phyloP scores from a whole-genome alignment of 2,329 filamentous ascomycete genomes.

The Aspergillus brasiliensis region DNA sequence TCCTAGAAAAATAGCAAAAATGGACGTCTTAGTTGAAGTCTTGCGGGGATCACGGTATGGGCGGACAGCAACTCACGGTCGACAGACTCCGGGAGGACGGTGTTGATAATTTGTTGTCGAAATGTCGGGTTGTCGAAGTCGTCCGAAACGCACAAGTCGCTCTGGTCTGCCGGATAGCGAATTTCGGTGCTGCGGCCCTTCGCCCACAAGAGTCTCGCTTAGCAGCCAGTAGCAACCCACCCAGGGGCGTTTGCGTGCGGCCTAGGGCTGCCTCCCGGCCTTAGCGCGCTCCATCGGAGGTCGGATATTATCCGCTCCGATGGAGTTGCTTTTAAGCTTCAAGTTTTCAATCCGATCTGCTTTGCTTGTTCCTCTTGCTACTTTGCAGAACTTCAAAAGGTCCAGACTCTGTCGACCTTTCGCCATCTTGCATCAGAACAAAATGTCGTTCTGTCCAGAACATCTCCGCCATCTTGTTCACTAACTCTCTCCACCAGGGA shows the following conservation, averaged over 20 bases:
- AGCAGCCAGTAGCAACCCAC: slow-evolving; percentile 37
- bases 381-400: not conserved
- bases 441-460: slow-evolving; percentile 6
- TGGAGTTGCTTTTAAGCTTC: slow-evolving; percentile 24
- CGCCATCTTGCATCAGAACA: not conserved
- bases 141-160: slow-evolving; percentile 36
- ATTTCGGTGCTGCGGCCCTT: slow-evolving; percentile 39
- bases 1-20: slow-evolving; percentile 47
- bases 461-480: not conserved
- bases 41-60: slow-evolving; percentile 15
- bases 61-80: slow-evolving; percentile 41
- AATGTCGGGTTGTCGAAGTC: slow-evolving; percentile 43
- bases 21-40: slow-evolving; percentile 28
- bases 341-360: slow-evolving; percentile 25
- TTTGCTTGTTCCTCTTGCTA: slow-evolving; percentile 12
- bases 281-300: slow-evolving; percentile 14
- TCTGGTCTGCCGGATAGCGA: slow-evolving; percentile 31
- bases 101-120: slow-evolving; percentile 43
- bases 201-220: slow-evolving; percentile 46
- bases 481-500: not conserved
- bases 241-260: slow-evolving; percentile 25
- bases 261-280: slow-evolving; percentile 38
- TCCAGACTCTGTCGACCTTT: not conserved
- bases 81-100: slow-evolving; percentile 41
- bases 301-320: slow-evolving; percentile 29